Evolutionary conservation across 257 asterid genomes (phyloP), one percentile per base, ranked within the genome.

Genomic region (Lithospermum erythrorhizon): DNA sequence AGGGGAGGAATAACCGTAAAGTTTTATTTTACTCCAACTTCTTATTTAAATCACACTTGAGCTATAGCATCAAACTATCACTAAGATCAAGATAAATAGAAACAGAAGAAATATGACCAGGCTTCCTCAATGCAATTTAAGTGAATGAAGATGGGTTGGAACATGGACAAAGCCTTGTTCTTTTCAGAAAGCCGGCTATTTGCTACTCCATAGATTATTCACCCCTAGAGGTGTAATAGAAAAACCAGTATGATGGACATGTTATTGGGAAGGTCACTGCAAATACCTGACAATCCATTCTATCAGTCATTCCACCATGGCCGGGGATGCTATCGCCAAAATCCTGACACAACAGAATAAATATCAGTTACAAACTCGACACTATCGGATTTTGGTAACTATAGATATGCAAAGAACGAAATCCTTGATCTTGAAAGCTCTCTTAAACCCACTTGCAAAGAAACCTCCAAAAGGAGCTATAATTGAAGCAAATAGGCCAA

Each of bases 291-390:
- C 99, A 93, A 72, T 93, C 99, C 99, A 93, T 93, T 79, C 99
- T 80, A 72, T 93, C 99, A 0, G 97, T 93, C 68, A 93, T 84
- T 61, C 99, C 99, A 65, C 99, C 99, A 65, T 93, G 99, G 66
- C 99, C 99, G 29, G 99, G 99, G 67, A 93, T 93, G 78, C 99
- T 93, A 73, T 89, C 97, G 41, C 97, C 99, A 76, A 93, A 93
- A 81, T 93, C 99, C 99, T 93, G 76, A 61, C 61, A 56, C 48
- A 57, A 56, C 19, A 20, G 61, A 45, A 55, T 25, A 4, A 7
- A 7, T 21, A n/a, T 22, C 10, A 17, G 53, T 27, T 65, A 16
- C 51, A 62, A 63, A 35, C 45, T 53, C 59, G 29, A 63, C 52
- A 63, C 53, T 23, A 13, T 67, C 55, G 22, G 24, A 29, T n/a